Evolutionary conservation across 164 flowering plant genomes (phyloP).

Genomic region (Malania oleifera): DNA sequence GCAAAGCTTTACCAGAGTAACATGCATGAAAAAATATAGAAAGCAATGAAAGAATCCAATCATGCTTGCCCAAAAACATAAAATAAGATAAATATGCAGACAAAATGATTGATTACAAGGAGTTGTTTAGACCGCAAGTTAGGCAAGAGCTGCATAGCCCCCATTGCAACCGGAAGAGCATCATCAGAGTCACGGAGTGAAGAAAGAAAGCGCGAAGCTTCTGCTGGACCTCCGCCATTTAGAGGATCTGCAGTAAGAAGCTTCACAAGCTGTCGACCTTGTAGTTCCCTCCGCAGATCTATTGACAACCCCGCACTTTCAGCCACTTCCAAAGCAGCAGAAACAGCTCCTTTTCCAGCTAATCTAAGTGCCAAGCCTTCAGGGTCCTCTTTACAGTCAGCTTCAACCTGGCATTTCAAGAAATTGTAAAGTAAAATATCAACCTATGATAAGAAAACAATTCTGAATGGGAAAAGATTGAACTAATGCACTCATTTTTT

Average conservation of each 20-base stretch:
- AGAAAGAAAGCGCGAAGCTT: constrained; percentile 97
- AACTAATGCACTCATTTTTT: no score
- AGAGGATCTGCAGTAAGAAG: constrained; percentile 95
- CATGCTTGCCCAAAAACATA: not conserved
- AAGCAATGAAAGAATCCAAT: not conserved
- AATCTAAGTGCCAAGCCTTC: constrained; percentile 95
- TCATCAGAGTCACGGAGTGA: constrained; percentile 89
- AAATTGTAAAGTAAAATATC: not conserved
- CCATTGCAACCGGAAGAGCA: constrained; percentile 97
- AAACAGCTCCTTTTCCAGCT: constrained; percentile 97
- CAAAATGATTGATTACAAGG: constrained; percentile 49
- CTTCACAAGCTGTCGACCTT: constrained; percentile 97
- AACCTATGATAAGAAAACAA: not conserved
- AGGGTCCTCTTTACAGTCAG: constrained; percentile 90
- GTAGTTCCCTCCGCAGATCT: constrained; percentile 87
- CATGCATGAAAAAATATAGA: not conserved
- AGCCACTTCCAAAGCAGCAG: constrained; percentile 97
- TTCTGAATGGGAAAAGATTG: not conserved
- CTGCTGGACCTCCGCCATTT: constrained; percentile 98
- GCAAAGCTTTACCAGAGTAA: constrained; percentile 1
- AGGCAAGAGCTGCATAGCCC: constrained; percentile 97
- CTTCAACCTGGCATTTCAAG: constrained; percentile 61
- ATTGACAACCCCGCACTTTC: constrained; percentile 93
- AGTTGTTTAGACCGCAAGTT: constrained; percentile 93
- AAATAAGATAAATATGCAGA: not conserved